Evolutionary conservation across 352 stramenopile genomes (phyloP).

Genomic region (Phytophthora pluvialis): DNA sequence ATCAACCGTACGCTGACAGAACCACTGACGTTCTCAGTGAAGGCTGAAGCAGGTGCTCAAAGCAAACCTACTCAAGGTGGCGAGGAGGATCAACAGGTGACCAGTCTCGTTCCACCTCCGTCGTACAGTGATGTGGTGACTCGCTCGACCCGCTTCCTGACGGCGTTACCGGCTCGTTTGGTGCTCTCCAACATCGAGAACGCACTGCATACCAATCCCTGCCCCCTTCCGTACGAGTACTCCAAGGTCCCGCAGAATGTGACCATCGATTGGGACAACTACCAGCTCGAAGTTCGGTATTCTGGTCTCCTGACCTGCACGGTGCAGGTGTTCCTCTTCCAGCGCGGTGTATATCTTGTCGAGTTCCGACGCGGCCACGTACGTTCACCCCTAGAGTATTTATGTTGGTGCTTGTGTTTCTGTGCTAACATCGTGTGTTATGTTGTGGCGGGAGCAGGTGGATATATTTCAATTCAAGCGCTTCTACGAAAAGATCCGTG

Average conservation of each 20-base stretch:
- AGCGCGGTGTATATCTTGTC: constrained; percentile 81
- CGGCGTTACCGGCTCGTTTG: constrained; percentile 61
- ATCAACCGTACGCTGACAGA: constrained; percentile 33
- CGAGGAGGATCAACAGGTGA: constrained; percentile 15
- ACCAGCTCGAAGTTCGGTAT: constrained; percentile 76
- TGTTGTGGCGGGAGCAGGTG: constrained; percentile 43
- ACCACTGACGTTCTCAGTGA: constrained; percentile 4
- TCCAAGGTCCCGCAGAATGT: constrained; percentile 57
- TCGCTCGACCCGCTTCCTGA: constrained; percentile 79
- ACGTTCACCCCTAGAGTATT: constrained; percentile 12
- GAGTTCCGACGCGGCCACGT: constrained; percentile 83
- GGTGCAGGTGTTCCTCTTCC: constrained; percentile 84
- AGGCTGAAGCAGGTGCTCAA: constrained; percentile 2
- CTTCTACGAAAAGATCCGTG: constrained; percentile 84
- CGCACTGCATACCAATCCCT: constrained; percentile 51
- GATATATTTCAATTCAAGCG: constrained; percentile 91
- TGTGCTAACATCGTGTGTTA: constrained; percentile 19
- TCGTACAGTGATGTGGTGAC: constrained; percentile 71
- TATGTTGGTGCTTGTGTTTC: not conserved
- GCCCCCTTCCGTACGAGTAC: constrained; percentile 53
- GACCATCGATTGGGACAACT: constrained; percentile 73
- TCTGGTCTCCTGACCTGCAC: constrained; percentile 69
- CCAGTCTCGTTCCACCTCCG: constrained; percentile 32
- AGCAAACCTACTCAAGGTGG: constrained; percentile 3
- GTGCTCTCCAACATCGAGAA: constrained; percentile 73